Conservation (phyloP, 202 grass and related monocot species). For the Digitaria exilis region DNA sequence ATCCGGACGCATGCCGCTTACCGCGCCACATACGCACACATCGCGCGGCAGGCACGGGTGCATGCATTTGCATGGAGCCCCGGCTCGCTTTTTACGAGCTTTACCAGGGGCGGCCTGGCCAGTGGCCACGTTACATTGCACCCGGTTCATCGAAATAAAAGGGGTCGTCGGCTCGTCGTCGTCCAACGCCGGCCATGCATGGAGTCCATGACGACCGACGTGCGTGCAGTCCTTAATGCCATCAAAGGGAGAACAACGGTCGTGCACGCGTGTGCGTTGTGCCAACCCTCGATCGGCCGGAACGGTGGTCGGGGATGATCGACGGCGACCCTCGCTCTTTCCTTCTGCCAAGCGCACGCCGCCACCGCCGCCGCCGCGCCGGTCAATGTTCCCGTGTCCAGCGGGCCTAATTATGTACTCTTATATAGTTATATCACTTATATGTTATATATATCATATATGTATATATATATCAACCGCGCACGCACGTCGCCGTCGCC, state of each 20-base stretch:
- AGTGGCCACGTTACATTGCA: conserved; percentile 1
- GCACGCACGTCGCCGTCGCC: background rate
- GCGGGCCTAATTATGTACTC: background rate
- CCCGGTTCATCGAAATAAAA: background rate
- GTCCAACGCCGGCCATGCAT: background rate
- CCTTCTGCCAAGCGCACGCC: background rate
- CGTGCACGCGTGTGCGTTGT: background rate
- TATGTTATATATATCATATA: too few species aligned
- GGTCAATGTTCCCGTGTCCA: background rate
- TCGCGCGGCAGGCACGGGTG: background rate
- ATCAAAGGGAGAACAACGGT: background rate
- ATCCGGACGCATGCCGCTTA: background rate
- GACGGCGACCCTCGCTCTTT: conserved; percentile 2
- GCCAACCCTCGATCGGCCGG: background rate
- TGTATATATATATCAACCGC: background rate
- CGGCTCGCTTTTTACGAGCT: too few species aligned
- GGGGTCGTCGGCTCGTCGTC: background rate
- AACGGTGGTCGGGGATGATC: background rate
- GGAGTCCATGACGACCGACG: background rate
- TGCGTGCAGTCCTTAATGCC: too few species aligned
- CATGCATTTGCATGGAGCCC: background rate
- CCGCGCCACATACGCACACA: background rate
- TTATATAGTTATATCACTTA: too few species aligned
- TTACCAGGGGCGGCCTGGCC: background rate
- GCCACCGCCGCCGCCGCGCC: too few species aligned